phyloP scores from a whole-genome alignment of 2,329 filamentous ascomycete species.

The Huntiella bhutanensis region DNA sequence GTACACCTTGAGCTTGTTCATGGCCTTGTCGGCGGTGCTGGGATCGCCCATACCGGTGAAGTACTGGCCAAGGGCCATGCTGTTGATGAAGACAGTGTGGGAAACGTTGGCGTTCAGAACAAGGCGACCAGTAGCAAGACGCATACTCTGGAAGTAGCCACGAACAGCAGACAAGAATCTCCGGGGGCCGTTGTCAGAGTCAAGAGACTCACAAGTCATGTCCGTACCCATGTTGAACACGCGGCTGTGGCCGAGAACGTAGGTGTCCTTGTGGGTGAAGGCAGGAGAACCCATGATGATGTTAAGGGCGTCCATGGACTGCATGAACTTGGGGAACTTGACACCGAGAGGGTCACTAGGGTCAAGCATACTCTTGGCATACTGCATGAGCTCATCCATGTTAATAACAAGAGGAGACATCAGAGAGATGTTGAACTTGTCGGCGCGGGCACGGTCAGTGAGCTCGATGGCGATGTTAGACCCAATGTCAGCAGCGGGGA shows the following conservation, averaged over 20 bases:
- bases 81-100: slow-evolving; percentile 28
- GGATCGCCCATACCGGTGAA: slow-evolving; percentile 14
- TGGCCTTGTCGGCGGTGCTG: slow-evolving; percentile 32
- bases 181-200: slow-evolving; percentile 15
- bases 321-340: slow-evolving; percentile 29
- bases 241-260: slow-evolving; percentile 27
- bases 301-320: slow-evolving; percentile 31
- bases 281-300: slow-evolving; percentile 29
- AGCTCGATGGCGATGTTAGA: slow-evolving; percentile 5
- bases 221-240: slow-evolving; percentile 23
- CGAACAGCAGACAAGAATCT: slow-evolving; percentile 21
- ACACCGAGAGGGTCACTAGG: slow-evolving; percentile 15
- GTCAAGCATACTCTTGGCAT: slow-evolving; percentile 25
- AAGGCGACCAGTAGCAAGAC: slow-evolving; percentile 32
- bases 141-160: slow-evolving; percentile 37
- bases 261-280: slow-evolving; percentile 19
- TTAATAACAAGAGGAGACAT: slow-evolving; percentile 18
- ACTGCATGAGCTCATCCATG: slow-evolving; percentile 24
- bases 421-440: slow-evolving; percentile 24
- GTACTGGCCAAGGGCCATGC: slow-evolving; percentile 11
- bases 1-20: slow-evolving; percentile 5
- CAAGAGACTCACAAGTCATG: slow-evolving; percentile 5
- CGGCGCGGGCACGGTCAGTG: slow-evolving; percentile 18
- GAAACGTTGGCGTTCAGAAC: slow-evolving; percentile 37
- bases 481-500: slow-evolving; percentile 1